Evolutionary conservation across 257 asterid species (phyloP).

Genomic region (Cruciata laevipes): DNA sequence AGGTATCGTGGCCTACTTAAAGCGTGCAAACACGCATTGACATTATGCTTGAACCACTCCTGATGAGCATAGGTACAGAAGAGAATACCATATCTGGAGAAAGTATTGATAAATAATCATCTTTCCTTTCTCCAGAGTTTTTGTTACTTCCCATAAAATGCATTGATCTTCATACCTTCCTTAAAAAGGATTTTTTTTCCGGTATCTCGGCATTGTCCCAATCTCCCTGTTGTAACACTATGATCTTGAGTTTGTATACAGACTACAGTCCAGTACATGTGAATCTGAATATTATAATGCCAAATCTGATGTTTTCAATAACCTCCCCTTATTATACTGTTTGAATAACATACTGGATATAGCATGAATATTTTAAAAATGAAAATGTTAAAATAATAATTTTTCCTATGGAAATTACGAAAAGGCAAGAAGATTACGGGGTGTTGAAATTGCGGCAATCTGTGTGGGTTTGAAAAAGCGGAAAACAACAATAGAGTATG

Average conservation of each 20-base stretch:
- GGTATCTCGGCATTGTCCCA: not conserved
- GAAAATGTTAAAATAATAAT: too few species aligned
- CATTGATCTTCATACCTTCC: not conserved
- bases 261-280: not conserved
- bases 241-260: too few species aligned
- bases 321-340: too few species aligned
- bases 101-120: not conserved
- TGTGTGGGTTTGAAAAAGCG: conserved; percentile 1
- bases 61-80: not conserved
- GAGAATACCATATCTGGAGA: not conserved
- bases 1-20: conserved; percentile 53
- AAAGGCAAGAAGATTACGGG: not conserved
- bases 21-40: conserved; percentile 43
- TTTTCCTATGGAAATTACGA: too few species aligned
- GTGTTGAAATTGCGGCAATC: not conserved
- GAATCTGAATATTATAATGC: too few species aligned
- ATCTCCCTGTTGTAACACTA: too few species aligned
- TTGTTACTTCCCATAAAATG: not conserved
- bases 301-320: too few species aligned
- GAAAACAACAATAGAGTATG: not conserved
- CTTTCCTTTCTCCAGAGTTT: not conserved
- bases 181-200: not conserved
- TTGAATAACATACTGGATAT: too few species aligned
- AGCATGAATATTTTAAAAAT: too few species aligned
- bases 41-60: not conserved